phyloP scores from a whole-genome alignment of 2,329 filamentous ascomycete species.

The Calonectria multiphialidica region DNA sequence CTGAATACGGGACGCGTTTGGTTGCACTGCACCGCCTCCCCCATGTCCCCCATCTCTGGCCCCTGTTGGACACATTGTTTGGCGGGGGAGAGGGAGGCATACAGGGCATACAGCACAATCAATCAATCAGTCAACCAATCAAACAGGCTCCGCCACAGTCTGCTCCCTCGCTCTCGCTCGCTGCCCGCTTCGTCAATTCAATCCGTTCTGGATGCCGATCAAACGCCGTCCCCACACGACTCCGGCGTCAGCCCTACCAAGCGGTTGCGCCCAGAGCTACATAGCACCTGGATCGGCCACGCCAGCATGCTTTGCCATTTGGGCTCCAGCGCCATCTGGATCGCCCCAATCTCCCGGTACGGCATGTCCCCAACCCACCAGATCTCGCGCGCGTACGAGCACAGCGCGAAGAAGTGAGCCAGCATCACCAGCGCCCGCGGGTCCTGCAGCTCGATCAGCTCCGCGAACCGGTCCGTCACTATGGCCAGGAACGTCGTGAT shows the following conservation, averaged over 20 bases:
- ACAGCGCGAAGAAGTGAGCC: conserved; percentile 40
- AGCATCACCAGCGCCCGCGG: conserved; percentile 40
- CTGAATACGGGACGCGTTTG: neutral
- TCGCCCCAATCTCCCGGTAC: conserved; percentile 3
- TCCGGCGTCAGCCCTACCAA: neutral
- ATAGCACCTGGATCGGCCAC: conserved; percentile 1
- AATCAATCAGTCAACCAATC: no score
- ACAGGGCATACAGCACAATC: no score
- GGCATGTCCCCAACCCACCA: conserved; percentile 29
- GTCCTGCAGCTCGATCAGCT: conserved; percentile 27
- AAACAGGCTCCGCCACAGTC: neutral
- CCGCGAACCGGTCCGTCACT: conserved; percentile 30
- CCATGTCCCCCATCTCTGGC: no score
- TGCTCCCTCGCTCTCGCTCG: no score
- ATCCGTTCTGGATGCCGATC: neutral
- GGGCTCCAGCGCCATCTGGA: neutral
- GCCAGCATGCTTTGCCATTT: conserved; percentile 11
- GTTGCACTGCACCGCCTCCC: neutral
- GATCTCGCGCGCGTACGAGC: conserved; percentile 20
- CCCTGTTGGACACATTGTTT: no score
- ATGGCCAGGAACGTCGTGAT: conserved; percentile 34
- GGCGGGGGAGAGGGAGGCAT: no score
- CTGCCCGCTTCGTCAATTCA: neutral
- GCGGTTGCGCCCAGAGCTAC: neutral
- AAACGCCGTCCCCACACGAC: neutral